A percentile compares a stretch with the other conserved stretches of the same genome.
These are phyloP conservation scores for Fusarium tricinctum DNA, from an alignment of 2,329 filamentous ascomycete species.

Conservation along the genomic window DNA sequence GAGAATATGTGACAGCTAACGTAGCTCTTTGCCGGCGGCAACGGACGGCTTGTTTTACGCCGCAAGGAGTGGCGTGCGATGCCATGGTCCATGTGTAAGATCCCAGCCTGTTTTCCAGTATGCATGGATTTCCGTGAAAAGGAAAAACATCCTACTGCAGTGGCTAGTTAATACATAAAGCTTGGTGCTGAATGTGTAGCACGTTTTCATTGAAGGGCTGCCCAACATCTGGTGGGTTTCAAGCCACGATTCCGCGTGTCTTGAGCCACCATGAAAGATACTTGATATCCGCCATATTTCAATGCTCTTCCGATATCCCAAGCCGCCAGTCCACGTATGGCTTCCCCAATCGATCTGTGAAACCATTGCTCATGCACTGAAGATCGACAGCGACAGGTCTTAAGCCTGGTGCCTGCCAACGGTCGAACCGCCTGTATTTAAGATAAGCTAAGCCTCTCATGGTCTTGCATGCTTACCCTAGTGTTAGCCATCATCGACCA, in stretches of 20 bases:
- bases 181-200: conserved; percentile 9
- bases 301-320: neutral
- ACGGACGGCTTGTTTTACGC: conserved; percentile 8
- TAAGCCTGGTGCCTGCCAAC: conserved; percentile 9
- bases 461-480: conserved; percentile 42
- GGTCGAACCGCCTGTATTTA: conserved; percentile 20
- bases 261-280: neutral
- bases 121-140: conserved; percentile 21
- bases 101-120: conserved; percentile 13
- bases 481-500: conserved; percentile 29
- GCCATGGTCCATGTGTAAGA: conserved; percentile 17
- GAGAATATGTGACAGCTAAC: conserved; percentile 35
- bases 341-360: neutral
- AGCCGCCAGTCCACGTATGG: conserved; percentile 1
- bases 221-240: conserved; percentile 3
- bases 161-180: conserved; percentile 10
- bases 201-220: conserved; percentile 1
- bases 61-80: conserved; percentile 5
- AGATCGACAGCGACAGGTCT: conserved; percentile 2
- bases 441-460: conserved; percentile 37
- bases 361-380: neutral
- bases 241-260: conserved; percentile 24
- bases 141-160: conserved; percentile 3
- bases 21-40: conserved; percentile 40
- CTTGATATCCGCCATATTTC: conserved; percentile 12